A percentile compares a stretch with the other conserved stretches of the same genome.
phyloP scores from a whole-genome alignment of 805 yeast genomes.

The Starmerella potacharoeniae region DNA sequence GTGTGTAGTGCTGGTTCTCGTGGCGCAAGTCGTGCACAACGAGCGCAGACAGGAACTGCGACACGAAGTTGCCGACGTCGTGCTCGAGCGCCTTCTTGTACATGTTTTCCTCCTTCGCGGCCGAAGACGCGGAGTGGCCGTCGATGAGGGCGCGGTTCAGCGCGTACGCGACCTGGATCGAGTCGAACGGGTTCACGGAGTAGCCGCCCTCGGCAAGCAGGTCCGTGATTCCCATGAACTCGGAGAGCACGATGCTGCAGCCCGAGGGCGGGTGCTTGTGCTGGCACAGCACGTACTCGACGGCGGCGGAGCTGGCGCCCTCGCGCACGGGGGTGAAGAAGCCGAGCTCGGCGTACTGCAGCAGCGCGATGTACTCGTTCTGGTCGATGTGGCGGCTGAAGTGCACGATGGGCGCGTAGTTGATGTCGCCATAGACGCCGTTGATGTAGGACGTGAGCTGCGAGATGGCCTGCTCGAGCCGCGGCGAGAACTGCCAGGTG shows the following conservation, averaged over 20 bases:
- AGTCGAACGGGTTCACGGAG: constrained; percentile 93
- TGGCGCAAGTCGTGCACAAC: constrained; percentile 28
- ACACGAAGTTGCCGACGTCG: constrained; percentile 74
- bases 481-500: constrained; percentile 45
- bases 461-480: constrained; percentile 67
- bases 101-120: constrained; percentile 26
- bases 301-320: constrained; percentile 91
- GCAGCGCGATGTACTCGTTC: constrained; percentile 78
- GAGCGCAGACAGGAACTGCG: constrained; percentile 42
- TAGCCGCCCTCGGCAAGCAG: constrained; percentile 34
- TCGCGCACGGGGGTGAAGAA: constrained; percentile 84
- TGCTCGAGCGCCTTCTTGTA: constrained; percentile 48
- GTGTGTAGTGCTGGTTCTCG: constrained; percentile 50
- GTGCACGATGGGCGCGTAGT: constrained; percentile 81
- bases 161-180: constrained; percentile 80
- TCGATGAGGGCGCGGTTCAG: constrained; percentile 51
- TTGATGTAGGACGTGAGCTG: constrained; percentile 77
- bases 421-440: constrained; percentile 69
- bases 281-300: constrained; percentile 82
- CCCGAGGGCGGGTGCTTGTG: constrained; percentile 24
- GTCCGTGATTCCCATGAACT: constrained; percentile 80
- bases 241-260: constrained; percentile 70
- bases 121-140: constrained; percentile 31
- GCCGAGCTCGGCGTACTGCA: constrained; percentile 83
- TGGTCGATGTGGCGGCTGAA: constrained; percentile 80